Evolutionary conservation across 2,329 filamentous ascomycete genomes (phyloP).

Genomic region (Arthroderma sp.): DNA sequence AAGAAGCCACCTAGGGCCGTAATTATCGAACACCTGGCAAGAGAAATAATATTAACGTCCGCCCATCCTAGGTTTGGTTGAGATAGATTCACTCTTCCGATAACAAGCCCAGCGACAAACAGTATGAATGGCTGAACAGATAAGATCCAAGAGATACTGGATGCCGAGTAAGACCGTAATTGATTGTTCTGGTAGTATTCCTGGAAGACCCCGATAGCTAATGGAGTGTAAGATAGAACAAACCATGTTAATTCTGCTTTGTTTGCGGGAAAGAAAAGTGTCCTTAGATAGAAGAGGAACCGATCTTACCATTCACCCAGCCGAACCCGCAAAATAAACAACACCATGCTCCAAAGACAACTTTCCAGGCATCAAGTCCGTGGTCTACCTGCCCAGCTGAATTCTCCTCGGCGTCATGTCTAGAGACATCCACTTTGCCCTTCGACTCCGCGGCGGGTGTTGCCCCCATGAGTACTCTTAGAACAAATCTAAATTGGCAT

Average conservation of each 20-base stretch:
- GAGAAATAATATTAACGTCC: too few relatives aligned
- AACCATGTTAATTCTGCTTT: background rate
- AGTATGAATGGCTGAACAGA: constrained; percentile 45
- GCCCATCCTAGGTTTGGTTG: background rate
- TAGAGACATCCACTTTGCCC: too few relatives aligned
- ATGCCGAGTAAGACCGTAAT: constrained; percentile 37
- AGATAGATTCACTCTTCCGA: constrained; percentile 10
- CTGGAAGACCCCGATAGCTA: constrained; percentile 42
- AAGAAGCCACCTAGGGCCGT: constrained; percentile 45
- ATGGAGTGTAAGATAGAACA: constrained; percentile 8
- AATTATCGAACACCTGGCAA: constrained; percentile 48
- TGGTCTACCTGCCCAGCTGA: constrained; percentile 12
- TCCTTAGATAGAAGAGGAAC: background rate
- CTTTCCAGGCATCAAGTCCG: constrained; percentile 23
- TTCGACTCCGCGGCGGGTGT: too few relatives aligned
- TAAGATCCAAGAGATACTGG: constrained; percentile 50
- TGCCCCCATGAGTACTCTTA: too few relatives aligned
- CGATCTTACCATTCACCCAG: constrained; percentile 34
- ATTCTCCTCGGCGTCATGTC: too few relatives aligned
- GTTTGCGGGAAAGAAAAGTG: background rate
- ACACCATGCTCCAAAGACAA: constrained; percentile 38
- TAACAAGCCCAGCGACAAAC: constrained; percentile 30
- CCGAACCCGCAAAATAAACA: constrained; percentile 39
- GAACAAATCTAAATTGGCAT: too few relatives aligned
- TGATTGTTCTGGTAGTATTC: constrained; percentile 43